phyloP scores from a whole-genome alignment of 805 yeast species.

The Saccharomyces mikatae region DNA sequence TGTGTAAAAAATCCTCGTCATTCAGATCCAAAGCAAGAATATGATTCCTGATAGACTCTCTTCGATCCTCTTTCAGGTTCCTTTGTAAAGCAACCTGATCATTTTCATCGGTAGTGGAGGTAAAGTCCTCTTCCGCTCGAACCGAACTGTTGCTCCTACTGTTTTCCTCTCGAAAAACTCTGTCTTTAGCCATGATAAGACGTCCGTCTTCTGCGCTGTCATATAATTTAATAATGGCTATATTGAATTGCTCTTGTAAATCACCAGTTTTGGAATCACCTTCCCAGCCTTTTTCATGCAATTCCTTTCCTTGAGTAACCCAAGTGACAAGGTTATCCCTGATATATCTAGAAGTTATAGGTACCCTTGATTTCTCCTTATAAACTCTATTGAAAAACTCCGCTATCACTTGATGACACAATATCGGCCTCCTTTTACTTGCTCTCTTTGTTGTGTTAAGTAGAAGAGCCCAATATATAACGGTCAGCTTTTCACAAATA shows the following conservation, averaged over 20 bases:
- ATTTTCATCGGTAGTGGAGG: not conserved
- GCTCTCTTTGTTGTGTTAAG: not conserved
- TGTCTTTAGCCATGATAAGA: not conserved
- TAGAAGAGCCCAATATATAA: not conserved
- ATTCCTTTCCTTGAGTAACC: not conserved
- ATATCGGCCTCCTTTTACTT: not conserved
- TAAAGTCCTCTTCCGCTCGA: not conserved
- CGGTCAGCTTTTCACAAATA: not conserved
- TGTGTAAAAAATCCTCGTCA: not conserved
- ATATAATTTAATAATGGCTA: not conserved
- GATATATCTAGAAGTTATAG: not conserved
- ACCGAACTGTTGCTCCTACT: not conserved
- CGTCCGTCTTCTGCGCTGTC: not conserved
- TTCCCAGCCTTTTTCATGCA: not conserved
- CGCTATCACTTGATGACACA: not conserved
- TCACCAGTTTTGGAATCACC: not conserved
- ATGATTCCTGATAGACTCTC: not conserved
- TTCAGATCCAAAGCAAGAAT: not conserved
- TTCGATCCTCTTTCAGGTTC: not conserved
- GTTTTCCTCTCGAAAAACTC: not conserved
- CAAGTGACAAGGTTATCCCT: not conserved
- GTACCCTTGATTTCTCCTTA: not conserved
- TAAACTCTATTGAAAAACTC: not conserved
- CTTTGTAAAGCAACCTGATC: not conserved
- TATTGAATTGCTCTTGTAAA: not conserved